Conservation (phyloP, 2,329 filamentous ascomycete genomes). For the Chaetothyriales sp. region DNA sequence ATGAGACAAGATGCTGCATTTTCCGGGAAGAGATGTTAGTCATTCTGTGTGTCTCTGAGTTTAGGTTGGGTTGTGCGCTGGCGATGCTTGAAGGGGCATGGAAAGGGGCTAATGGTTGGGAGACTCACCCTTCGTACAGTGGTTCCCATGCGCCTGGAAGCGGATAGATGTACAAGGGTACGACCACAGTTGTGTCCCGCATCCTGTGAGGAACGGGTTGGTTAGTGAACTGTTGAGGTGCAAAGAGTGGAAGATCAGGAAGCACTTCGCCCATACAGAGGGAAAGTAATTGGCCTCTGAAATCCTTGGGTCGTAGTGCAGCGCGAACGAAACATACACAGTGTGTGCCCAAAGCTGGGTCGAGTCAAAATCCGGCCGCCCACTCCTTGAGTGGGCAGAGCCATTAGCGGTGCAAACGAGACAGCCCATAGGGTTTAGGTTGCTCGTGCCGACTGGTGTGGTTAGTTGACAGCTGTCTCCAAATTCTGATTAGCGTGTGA, state of each 20-base stretch:
- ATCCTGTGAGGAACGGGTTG: neutral
- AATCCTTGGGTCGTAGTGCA: no score
- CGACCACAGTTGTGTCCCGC: slow-evolving; percentile 24
- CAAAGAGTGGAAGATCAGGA: neutral
- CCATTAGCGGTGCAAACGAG: neutral
- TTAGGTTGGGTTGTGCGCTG: slow-evolving; percentile 2
- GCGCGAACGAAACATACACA: neutral
- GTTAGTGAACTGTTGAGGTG: neutral
- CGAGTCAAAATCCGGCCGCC: neutral
- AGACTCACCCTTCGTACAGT: slow-evolving; percentile 28
- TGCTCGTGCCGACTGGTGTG: neutral
- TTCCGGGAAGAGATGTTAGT: neutral
- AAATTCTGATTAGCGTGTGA: neutral
- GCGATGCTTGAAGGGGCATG: slow-evolving; percentile 8
- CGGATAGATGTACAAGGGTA: slow-evolving; percentile 39
- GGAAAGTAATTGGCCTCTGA: no score
- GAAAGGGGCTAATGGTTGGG: neutral
- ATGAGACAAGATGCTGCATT: neutral
- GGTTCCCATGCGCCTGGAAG: slow-evolving; percentile 34
- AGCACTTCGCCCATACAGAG: no score
- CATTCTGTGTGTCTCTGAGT: neutral
- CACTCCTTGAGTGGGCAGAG: neutral
- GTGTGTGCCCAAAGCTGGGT: neutral
- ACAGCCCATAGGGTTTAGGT: neutral
- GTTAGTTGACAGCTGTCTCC: no score